Conservation (phyloP, 129 eudicot genomes). For the Lonicera japonica region DNA sequence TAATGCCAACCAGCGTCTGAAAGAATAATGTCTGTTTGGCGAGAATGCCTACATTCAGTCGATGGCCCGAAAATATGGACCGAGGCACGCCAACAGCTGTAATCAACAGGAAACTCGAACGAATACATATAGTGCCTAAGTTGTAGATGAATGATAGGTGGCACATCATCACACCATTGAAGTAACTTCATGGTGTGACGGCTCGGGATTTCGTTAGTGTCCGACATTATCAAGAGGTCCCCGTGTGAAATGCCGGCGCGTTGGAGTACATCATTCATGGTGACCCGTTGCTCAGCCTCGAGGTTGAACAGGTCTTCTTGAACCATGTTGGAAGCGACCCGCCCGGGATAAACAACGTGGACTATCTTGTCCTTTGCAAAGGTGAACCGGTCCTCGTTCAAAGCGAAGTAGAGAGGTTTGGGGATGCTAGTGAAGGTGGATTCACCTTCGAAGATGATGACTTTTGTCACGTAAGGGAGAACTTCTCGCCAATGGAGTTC, state of each 20-base stretch:
- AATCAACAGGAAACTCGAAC: too few species aligned
- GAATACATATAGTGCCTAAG: slow-evolving; percentile 77
- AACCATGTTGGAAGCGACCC: slow-evolving; percentile 26
- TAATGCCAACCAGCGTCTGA: slow-evolving; percentile 97
- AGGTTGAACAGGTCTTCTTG: slow-evolving; percentile 52
- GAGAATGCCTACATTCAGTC: slow-evolving; percentile 60
- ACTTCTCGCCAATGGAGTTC: too few species aligned
- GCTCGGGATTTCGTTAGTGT: slow-evolving; percentile 87
- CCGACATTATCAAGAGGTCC: slow-evolving; percentile 78
- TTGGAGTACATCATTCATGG: slow-evolving; percentile 60
- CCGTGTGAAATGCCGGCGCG: slow-evolving; percentile 58
- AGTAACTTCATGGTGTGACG: slow-evolving; percentile 69
- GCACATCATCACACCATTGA: slow-evolving; percentile 87
- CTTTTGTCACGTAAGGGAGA: too few species aligned
- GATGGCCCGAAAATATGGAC: slow-evolving; percentile 43
- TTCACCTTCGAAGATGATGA: too few species aligned
- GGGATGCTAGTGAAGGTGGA: too few species aligned
- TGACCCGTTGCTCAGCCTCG: slow-evolving; percentile 57
- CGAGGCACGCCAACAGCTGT: slow-evolving; percentile 82
- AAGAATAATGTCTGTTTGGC: slow-evolving; percentile 60
- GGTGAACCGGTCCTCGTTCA: slow-evolving; percentile 53
- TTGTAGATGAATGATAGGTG: slow-evolving; percentile 68
- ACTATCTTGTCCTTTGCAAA: slow-evolving; percentile 58
- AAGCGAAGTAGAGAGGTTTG: slow-evolving; percentile 55
- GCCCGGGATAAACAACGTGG: slow-evolving; percentile 61